A percentile compares a stretch with the other conserved stretches of the same genome.
These are phyloP conservation scores for Penicillium ucsense DNA, from an alignment of 495 filamentous ascomycete species.

Conservation along the genomic window DNA sequence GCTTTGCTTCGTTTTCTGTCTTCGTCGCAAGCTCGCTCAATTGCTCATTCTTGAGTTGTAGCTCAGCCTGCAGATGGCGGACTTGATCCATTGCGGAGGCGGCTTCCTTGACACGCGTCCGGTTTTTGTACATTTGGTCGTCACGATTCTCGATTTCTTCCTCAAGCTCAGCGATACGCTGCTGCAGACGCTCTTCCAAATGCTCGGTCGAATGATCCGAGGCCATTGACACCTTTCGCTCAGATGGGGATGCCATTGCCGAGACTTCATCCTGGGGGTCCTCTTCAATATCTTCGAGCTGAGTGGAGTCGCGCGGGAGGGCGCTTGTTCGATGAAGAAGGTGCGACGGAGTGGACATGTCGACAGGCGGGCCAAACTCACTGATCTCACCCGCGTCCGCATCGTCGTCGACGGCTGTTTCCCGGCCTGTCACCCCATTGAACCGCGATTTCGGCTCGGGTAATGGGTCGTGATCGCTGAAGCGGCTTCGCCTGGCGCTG, in stretches of 20 bases:
- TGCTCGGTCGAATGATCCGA: conserved; percentile 10
- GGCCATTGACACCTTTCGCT: conserved; percentile 16
- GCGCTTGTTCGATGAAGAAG: conserved; percentile 23
- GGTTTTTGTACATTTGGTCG: conserved; percentile 29
- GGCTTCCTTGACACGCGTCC: conserved; percentile 25
- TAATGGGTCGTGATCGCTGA: conserved; percentile 9
- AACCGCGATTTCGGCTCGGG: conserved; percentile 7
- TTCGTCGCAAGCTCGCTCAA: conserved; percentile 23
- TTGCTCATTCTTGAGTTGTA: conserved; percentile 24
- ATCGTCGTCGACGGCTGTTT: conserved; percentile 28
- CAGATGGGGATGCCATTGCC: conserved; percentile 21
- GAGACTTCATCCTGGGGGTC: conserved; percentile 22
- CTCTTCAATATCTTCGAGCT: conserved; percentile 36
- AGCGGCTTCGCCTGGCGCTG: conserved; percentile 10
- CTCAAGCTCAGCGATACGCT: conserved; percentile 27
- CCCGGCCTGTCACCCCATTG: conserved; percentile 12
- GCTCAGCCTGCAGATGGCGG: conserved; percentile 28
- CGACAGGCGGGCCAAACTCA: conserved; percentile 37
- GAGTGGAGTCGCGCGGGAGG: conserved; percentile 25
- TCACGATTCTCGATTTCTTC: conserved; percentile 28
- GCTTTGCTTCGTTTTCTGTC: conserved; percentile 12
- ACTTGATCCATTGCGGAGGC: conserved; percentile 32
- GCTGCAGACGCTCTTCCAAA: conserved; percentile 19
- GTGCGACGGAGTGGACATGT: conserved; percentile 42
- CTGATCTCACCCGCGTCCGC: conserved; percentile 31